Evolutionary conservation across 495 filamentous ascomycete genomes (phyloP).

Genomic region (Neurospora sp.): DNA sequence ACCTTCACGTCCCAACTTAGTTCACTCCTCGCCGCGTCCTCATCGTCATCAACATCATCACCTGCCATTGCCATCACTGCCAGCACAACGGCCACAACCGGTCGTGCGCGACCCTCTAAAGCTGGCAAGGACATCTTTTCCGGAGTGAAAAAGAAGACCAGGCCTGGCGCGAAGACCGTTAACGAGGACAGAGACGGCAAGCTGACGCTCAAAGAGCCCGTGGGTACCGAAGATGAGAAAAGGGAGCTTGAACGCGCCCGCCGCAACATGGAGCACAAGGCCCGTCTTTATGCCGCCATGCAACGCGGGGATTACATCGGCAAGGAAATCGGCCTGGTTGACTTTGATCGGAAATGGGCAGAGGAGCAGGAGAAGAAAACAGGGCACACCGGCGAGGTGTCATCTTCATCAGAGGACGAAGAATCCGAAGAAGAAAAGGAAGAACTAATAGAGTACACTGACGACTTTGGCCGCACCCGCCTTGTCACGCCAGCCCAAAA

Average conservation of each 20-base stretch:
- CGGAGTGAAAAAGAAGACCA: conserved; percentile 55
- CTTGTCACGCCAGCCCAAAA: conserved; percentile 55
- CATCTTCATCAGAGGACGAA: conserved; percentile 32
- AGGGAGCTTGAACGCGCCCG: conserved; percentile 48
- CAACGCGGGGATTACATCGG: conserved; percentile 59
- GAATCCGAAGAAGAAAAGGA: conserved; percentile 31
- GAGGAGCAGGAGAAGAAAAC: conserved; percentile 39
- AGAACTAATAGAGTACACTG: conserved; percentile 68
- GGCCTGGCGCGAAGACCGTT: conserved; percentile 27
- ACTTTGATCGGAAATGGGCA: conserved; percentile 94
- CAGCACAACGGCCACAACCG: conserved; percentile 27
- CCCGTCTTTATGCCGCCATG: conserved; percentile 71
- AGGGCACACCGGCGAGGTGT: conserved; percentile 22
- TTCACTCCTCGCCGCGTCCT: conserved; percentile 52
- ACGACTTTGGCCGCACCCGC: conserved; percentile 80
- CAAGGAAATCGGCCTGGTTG: conserved; percentile 56
- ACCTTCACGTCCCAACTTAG: conserved; percentile 71
- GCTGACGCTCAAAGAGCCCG: conserved; percentile 31
- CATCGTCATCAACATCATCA: conserved; percentile 16
- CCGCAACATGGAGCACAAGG: conserved; percentile 79
- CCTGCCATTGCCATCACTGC: conserved; percentile 2
- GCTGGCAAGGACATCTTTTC: conserved; percentile 60
- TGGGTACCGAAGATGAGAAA: conserved; percentile 35
- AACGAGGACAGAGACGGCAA: conserved; percentile 15
- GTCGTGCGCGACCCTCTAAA: conserved; percentile 57